phyloP scores from a whole-genome alignment of 768 basidiomycete genomes.

The Gymnopilus junonius region DNA sequence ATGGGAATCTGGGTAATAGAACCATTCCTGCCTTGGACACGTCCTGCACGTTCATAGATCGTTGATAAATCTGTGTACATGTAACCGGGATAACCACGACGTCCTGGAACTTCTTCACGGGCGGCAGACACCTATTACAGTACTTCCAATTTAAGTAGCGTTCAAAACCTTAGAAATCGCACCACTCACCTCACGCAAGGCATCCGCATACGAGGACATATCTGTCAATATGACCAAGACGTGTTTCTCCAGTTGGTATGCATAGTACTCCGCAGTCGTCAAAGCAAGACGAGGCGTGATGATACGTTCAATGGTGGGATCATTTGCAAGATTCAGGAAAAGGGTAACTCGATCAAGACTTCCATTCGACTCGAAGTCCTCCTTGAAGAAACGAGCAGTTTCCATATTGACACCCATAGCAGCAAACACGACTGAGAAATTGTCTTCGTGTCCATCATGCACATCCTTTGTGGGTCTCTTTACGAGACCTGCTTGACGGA shows the following conservation, averaged over 20 bases:
- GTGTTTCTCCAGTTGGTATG: slow-evolving; percentile 99
- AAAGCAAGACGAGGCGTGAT: slow-evolving; percentile 98
- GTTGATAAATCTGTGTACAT: slow-evolving; percentile 99
- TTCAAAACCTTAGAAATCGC: neutral
- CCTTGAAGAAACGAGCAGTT: slow-evolving; percentile 99
- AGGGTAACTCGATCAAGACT: slow-evolving; percentile 96
- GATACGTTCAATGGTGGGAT: slow-evolving; percentile 99
- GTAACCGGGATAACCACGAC: slow-evolving; percentile 97
- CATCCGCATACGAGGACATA: slow-evolving; percentile 98
- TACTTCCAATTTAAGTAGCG: slow-evolving; percentile 22
- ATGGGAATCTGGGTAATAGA: slow-evolving; percentile 99
- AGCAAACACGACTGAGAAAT: slow-evolving; percentile 99
- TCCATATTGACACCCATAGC: slow-evolving; percentile 99
- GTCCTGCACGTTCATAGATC: slow-evolving; percentile 99
- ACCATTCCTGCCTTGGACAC: slow-evolving; percentile 96
- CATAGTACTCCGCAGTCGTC: slow-evolving; percentile 99
- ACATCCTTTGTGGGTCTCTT: slow-evolving; percentile 96
- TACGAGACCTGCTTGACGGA: slow-evolving; percentile 97
- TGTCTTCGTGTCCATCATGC: slow-evolving; percentile 99
- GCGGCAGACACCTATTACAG: slow-evolving; percentile 87
- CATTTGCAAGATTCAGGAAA: slow-evolving; percentile 98
- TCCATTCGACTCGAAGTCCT: slow-evolving; percentile 99
- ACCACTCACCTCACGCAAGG: slow-evolving; percentile 81
- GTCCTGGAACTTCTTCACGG: slow-evolving; percentile 98
- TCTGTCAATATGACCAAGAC: slow-evolving; percentile 99